Base-by-base conservation (phyloP, 257 asterid species). In the Solanum gracilifrons region DNA sequence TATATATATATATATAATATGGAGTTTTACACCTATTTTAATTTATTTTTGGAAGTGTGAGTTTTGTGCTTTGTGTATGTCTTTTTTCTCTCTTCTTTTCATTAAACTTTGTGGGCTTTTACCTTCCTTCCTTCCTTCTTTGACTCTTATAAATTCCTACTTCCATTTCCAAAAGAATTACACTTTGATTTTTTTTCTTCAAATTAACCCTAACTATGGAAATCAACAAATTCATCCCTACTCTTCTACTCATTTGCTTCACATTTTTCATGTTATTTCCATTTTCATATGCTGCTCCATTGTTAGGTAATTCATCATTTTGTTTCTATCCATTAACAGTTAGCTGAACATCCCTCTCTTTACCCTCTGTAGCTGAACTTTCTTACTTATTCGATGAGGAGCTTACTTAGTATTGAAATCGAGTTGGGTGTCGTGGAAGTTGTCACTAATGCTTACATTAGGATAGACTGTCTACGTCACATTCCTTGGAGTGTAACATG, bases 11-110 rank as follows among this genome's bases (percentile, higher is more conserved):
- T 41, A 41, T 10, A 46, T 13, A 6, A 88, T 88, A 89, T 86
- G 85, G 83, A 91, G 90, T 86, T 58, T 82, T 73, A 62, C 35
- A 21, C 41, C 86, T 89, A 92, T 85, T 75, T 92, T 89, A 36
- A 84, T 92, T 71, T 71, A 39, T 71, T 87, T 93, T 94, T 90
- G 95, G 91, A 90, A 91, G 92, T 93, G 93, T 91, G 87, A 75
- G 89, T 95, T 92, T 93, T 92, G 98, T 94, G 98, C 92, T 95
- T 88, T 89, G 98, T 94, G 95, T 91, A 60, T 75, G 90, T 90
- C 88, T 89, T 82, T 82, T 86, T 88, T 86, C 87, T 90, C 90
- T 85, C 84, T 80, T 41, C 55, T 88, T 73, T 83, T 76, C 82
- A 35, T 13, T 55, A 77, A 20, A 35, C 69, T 87, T 23, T 73